These are phyloP conservation scores for Pistacia integerrima DNA, from an alignment of 345 rosid species.

Conservation along the genomic window DNA sequence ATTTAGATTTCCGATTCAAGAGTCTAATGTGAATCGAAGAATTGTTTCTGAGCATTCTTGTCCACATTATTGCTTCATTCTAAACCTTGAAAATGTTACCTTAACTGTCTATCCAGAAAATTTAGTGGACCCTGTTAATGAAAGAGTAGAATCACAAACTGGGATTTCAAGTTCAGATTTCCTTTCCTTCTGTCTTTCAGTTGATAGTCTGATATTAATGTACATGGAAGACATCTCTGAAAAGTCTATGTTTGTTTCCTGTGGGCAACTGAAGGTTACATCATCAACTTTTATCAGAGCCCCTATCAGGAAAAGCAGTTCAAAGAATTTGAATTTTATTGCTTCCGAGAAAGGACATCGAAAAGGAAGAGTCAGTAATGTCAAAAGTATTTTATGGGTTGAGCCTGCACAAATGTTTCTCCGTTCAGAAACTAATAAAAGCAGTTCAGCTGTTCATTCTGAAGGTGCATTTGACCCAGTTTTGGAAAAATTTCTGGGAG, in stretches of 20 bases:
- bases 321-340: slow-evolving; percentile 25
- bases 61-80: slow-evolving; percentile 40
- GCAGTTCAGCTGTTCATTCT: slow-evolving; percentile 30
- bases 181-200: slow-evolving; percentile 53
- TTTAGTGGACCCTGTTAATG: slow-evolving; percentile 31
- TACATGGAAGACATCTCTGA: slow-evolving; percentile 46
- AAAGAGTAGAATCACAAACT: slow-evolving; percentile 37
- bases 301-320: slow-evolving; percentile 32
- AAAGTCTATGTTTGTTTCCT: slow-evolving; percentile 54
- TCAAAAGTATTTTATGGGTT: slow-evolving; percentile 49
- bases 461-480: slow-evolving; percentile 34
- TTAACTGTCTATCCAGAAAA: slow-evolving; percentile 42
- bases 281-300: slow-evolving; percentile 35
- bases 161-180: slow-evolving; percentile 44
- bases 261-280: slow-evolving; percentile 55
- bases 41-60: slow-evolving; percentile 33
- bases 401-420: slow-evolving; percentile 56
- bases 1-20: slow-evolving; percentile 30
- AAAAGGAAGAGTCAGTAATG: slow-evolving; percentile 37
- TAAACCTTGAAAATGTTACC: slow-evolving; percentile 55
- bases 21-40: slow-evolving; percentile 34
- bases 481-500: slow-evolving; percentile 52
- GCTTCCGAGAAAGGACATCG: slow-evolving; percentile 34
- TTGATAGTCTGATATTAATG: slow-evolving; percentile 51
- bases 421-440: slow-evolving; percentile 36